Percentiles rank a stretch among this genome's conserved stretches.
phyloP scores from a whole-genome alignment of 345 rosid genomes.

The Eucalyptus caleyi region DNA sequence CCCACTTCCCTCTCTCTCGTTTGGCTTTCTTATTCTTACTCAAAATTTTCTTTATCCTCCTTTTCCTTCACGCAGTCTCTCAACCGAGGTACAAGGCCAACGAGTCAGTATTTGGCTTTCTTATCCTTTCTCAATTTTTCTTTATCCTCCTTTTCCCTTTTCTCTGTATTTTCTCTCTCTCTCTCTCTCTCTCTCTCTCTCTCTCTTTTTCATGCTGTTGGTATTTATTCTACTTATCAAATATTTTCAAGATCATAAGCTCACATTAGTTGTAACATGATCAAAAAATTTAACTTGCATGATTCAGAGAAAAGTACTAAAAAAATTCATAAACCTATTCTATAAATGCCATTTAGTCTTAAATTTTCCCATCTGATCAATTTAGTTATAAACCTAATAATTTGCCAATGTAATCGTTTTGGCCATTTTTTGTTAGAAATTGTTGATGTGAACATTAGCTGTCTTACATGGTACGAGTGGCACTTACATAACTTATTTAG shows the following conservation, averaged over 20 bases:
- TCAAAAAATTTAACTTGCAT: background rate
- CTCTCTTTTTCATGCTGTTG: background rate
- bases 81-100: too few species aligned
- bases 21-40: background rate
- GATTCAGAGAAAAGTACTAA: background rate
- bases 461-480: accelerated
- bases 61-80: background rate
- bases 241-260: background rate
- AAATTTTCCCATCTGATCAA: accelerated
- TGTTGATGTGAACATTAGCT: accelerated
- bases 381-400: background rate
- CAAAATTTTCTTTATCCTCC: background rate
- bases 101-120: background rate
- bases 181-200: background rate
- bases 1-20: background rate
- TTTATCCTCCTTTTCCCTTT: background rate
- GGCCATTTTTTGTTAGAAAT: accelerated
- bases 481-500: accelerated
- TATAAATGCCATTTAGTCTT: accelerated
- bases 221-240: background rate
- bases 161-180: background rate
- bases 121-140: background rate
- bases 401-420: accelerated
- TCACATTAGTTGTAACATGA: background rate
- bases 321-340: background rate